Percentiles rank a stretch among this genome's conserved stretches.
Evolutionary conservation across 495 filamentous ascomycete species (phyloP).

Genomic region (Aspergillus mulundensis): DNA sequence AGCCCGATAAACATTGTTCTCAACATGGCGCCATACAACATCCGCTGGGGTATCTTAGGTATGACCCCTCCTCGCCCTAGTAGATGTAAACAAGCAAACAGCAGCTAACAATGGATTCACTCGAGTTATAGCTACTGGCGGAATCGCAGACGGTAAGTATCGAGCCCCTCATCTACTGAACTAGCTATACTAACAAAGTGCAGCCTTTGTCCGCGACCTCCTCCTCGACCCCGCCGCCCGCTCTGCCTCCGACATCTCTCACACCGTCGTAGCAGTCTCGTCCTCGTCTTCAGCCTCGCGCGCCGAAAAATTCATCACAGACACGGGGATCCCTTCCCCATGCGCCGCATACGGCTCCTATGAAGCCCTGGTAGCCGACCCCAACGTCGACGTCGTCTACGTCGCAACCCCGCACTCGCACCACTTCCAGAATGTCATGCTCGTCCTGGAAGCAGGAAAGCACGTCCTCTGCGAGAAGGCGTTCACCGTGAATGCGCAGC

Average conservation of each 20-base stretch:
- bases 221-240: constrained; percentile 71
- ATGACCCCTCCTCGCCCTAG: constrained; percentile 13
- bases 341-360: constrained; percentile 81
- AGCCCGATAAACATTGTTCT: not conserved
- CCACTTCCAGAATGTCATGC: constrained; percentile 87
- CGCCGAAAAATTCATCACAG: constrained; percentile 67
- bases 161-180: not conserved
- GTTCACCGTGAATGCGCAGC: constrained; percentile 82
- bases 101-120: constrained; percentile 13
- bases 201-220: constrained; percentile 80
- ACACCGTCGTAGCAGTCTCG: constrained; percentile 76
- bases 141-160: constrained; percentile 67
- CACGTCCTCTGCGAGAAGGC: constrained; percentile 91
- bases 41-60: constrained; percentile 78
- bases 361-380: constrained; percentile 69
- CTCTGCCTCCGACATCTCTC: constrained; percentile 66
- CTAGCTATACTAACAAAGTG: constrained; percentile 2
- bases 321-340: constrained; percentile 56
- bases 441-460: constrained; percentile 78
- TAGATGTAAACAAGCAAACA: not conserved
- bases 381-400: constrained; percentile 82
- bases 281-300: constrained; percentile 68
- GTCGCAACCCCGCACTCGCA: constrained; percentile 93
- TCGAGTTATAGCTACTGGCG: constrained; percentile 59
- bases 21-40: constrained; percentile 51